Base-by-base conservation (phyloP, 257 asterid genomes). In the Solanum lignicaule region DNA sequence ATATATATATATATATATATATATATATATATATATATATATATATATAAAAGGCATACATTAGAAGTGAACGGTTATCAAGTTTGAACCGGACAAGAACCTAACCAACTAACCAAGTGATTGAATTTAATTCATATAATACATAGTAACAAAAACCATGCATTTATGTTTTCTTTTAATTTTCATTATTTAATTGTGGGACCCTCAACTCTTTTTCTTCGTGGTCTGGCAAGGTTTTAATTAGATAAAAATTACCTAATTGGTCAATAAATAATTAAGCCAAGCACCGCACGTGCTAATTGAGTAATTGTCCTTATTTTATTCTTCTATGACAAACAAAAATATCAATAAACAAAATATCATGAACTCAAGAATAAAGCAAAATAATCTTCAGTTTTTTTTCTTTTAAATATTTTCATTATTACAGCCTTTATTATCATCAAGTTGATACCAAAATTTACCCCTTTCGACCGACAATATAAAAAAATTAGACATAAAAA, bases 31-130 rank as follows among this genome's bases (percentile, higher is more conserved):
- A 39, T 38, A 38, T 39, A 36, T 36, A 36, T 36, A 36, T 36
- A 38, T 38, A 39, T 39, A 39, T 41, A 68, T 25, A 68, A 15
- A 69, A 15, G 20, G 74, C 74, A 68, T 12, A 74, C 25, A 83
- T 11, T 62, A 16, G 65, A 84, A 84, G 76, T 35, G 76, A 58
- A 58, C 23, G 32, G 86, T 58, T 33, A 36, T 78, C 85, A 74
- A 21, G 75, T 58, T 87, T 58, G 86, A 86, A 86, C 52, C 31
- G 60, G 83, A 55, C 85, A 73, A 73, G 33, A 23, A 72, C 88
- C 60, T 87, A 69, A 74, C 69, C 79, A 86, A 73, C 85, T 87
- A 69, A 74, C 69, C 79, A 86, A 73, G 55, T 35, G 74, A 31
- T 48, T 87, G 79, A 87, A 38, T 87, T 87, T 87, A 87, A 86